A percentile compares a stretch with the other conserved stretches of the same genome.
Evolutionary conservation across 306 rosid genomes (phyloP).

Genomic region (Trifolium pratense): DNA sequence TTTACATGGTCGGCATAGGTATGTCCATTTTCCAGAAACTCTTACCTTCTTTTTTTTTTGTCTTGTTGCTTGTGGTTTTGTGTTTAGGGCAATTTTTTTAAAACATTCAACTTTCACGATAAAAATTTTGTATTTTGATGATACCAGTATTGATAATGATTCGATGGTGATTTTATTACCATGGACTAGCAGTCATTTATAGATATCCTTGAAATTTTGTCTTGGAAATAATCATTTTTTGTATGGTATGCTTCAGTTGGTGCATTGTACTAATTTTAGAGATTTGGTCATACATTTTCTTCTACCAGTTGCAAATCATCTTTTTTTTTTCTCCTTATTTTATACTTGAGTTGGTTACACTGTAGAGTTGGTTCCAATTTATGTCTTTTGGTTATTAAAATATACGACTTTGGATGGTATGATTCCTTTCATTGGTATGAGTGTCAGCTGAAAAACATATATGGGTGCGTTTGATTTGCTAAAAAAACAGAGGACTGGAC

Average conservation of each 20-base stretch:
- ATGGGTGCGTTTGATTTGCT: too few species aligned
- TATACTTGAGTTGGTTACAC: not conserved
- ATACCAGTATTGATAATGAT: constrained; percentile 16
- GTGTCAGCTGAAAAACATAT: not conserved
- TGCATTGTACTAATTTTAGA: not conserved
- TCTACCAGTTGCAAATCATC: not conserved
- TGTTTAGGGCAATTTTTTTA: not conserved
- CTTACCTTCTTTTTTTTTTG: not conserved
- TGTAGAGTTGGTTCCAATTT: not conserved
- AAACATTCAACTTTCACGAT: not conserved
- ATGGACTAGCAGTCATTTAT: too few species aligned
- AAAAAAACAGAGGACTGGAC: too few species aligned
- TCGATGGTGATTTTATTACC: not conserved
- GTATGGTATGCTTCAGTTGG: too few species aligned
- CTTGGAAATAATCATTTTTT: not conserved
- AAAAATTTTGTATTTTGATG: not conserved
- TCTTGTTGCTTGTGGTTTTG: not conserved
- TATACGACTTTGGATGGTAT: too few species aligned
- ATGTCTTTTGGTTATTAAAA: too few species aligned
- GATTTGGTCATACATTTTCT: not conserved
- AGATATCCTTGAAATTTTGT: too few species aligned
- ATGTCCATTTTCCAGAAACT: not conserved
- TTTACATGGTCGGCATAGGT: constrained; percentile 82
- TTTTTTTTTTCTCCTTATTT: not conserved
- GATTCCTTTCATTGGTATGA: not conserved